Evolutionary conservation across 805 yeast species (phyloP), one percentile per base, ranked within the genome.

Genomic region (Tetrapisispora phaffii): DNA sequence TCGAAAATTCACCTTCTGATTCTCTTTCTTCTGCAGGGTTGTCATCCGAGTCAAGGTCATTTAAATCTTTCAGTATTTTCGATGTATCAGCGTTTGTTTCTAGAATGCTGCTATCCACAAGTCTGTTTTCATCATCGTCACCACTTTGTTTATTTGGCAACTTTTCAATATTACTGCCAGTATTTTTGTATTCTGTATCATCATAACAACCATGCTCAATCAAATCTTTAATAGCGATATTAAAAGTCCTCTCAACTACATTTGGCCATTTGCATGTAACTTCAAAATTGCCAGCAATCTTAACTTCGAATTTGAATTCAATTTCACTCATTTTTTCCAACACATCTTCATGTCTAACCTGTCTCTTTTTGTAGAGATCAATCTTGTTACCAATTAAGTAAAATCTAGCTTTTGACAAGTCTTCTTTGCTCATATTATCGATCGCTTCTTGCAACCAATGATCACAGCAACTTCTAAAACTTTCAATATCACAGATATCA

Each of bases 361-460:
- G 52, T 41, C 73, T 58, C 19, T 62, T 58, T 34, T 60, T 58
- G 42, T 59, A 57, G 2, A 57, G 55, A 50, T 69, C 73, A 29
- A 67, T 53, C 50, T 73, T 73, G 51, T 70, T 73, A 4, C 77
- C 77, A n/a, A 73, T 66, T 13, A 73, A 55, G 50, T 69, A 73
- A 44, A 69, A 61, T 23, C 71, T 58, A 5, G 66, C 58, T 34
- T 59, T 52, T 2, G 57, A 49, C 33, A 63, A 45, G 39, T 60
- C 65, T 39, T 59, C 47, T 31, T 51, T 34, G 10, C 42, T 47
- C 33, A 55, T 40, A 49, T 70, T 65, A 17, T 63, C 66, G 33
- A 69, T 52, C 23, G 72, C 66, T 45, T 73, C 75, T 9, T 59
- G 47, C 5, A 72, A 54, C 76, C 77, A 73, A 43, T 64, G 66